Evolutionary conservation across 768 basidiomycete genomes (phyloP).

Genomic region (Mycena haematopus): DNA sequence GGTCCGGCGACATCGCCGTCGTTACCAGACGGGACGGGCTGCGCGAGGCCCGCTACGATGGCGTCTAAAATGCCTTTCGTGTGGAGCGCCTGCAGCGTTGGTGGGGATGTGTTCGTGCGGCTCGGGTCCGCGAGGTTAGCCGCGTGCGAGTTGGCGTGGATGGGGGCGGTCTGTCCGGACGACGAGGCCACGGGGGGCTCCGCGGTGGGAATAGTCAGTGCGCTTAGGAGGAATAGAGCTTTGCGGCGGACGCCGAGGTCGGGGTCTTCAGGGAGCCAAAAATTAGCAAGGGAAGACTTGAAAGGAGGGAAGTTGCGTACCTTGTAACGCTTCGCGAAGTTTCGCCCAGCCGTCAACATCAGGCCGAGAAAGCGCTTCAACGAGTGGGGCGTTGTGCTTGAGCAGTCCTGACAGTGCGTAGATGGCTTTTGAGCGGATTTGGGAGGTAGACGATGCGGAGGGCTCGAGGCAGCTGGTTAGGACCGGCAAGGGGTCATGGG

Average conservation of each 20-base stretch:
- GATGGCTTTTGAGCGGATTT: conserved; percentile 78
- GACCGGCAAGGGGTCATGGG: conserved; percentile 67
- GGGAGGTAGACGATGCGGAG: conserved; percentile 51
- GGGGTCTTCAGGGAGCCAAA: conserved; percentile 60
- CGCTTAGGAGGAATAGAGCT: conserved; percentile 74
- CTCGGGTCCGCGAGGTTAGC: conserved; percentile 63
- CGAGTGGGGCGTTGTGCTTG: conserved; percentile 78
- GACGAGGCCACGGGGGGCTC: conserved; percentile 29
- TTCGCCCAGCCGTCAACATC: conserved; percentile 67
- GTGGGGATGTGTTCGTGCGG: conserved; percentile 55
- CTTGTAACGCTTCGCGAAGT: conserved; percentile 65
- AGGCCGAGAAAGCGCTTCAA: conserved; percentile 53
- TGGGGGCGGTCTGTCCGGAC: conserved; percentile 35
- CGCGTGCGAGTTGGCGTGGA: conserved; percentile 80
- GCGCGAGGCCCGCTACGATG: conserved; percentile 57
- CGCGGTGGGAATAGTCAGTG: conserved; percentile 63
- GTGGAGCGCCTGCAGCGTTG: conserved; percentile 56
- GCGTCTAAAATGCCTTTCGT: conserved; percentile 53
- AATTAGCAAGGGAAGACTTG: neutral
- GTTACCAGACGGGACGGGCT: conserved; percentile 66
- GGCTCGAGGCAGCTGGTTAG: conserved; percentile 68
- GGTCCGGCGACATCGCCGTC: conserved; percentile 67
- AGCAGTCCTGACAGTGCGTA: conserved; percentile 81
- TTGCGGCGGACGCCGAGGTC: conserved; percentile 82
- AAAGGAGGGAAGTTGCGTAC: conserved; percentile 39